These are phyloP conservation scores for Exophiala alcalophila DNA, from an alignment of 2,329 filamentous ascomycete species.

Conservation along the genomic window DNA sequence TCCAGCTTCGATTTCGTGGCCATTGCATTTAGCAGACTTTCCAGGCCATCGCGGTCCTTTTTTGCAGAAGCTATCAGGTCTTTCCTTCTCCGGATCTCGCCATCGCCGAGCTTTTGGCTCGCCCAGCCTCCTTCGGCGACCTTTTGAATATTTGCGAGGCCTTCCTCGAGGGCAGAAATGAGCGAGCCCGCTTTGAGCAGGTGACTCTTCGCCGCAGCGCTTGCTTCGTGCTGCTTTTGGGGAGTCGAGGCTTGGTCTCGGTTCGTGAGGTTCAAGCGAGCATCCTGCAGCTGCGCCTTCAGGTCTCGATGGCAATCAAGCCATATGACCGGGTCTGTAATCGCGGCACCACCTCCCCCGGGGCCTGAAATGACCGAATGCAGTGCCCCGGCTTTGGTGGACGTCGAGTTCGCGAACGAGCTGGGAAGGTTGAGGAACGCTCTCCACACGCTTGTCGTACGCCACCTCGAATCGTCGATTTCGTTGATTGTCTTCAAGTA, in stretches of 20 bases:
- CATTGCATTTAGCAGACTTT: conserved; percentile 59
- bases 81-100: conserved; percentile 57
- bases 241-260: conserved; percentile 59
- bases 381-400: conserved; percentile 39
- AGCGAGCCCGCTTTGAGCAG: conserved; percentile 57
- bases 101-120: conserved; percentile 52
- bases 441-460: conserved; percentile 55
- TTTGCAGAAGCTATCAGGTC: conserved; percentile 57
- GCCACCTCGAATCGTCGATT: conserved; percentile 56
- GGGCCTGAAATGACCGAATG: conserved; percentile 45
- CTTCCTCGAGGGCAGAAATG: conserved; percentile 56
- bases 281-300: conserved; percentile 60
- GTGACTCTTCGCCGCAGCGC: conserved; percentile 58
- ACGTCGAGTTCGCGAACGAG: conserved; percentile 31
- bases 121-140: conserved; percentile 28
- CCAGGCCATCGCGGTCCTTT: conserved; percentile 62
- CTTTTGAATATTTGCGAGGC: conserved; percentile 45
- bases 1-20: conserved; percentile 50
- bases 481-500: conserved; percentile 60
- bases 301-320: conserved; percentile 60
- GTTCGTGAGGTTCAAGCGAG: conserved; percentile 56
- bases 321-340: conserved; percentile 58
- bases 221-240: conserved; percentile 61
- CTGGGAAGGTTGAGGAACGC: conserved; percentile 57
- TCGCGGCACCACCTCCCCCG: conserved; percentile 35